phyloP scores from a whole-genome alignment of 306 rosid species.

The Cicer yamashitae region DNA sequence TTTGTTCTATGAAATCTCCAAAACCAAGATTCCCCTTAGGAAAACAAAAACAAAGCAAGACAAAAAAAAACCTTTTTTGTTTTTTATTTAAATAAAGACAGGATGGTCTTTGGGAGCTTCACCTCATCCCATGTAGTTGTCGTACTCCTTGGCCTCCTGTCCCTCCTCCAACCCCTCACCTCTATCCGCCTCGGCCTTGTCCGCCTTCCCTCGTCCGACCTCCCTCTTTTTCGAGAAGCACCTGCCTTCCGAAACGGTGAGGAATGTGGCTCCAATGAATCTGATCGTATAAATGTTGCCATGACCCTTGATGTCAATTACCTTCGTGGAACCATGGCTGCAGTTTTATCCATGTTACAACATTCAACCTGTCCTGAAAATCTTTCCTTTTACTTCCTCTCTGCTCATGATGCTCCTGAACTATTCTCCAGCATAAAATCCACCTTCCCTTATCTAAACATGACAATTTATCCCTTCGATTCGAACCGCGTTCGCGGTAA shows the following conservation, averaged over 20 bases:
- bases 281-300: conserved; percentile 57
- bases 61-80: neutral
- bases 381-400: conserved; percentile 61
- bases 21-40: conserved; percentile 23
- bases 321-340: conserved; percentile 76
- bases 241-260: conserved; percentile 65
- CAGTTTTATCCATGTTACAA: conserved; percentile 62
- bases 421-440: conserved; percentile 55
- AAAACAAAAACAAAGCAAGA: neutral
- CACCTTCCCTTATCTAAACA: conserved; percentile 67
- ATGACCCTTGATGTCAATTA: conserved; percentile 79
- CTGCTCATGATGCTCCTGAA: conserved; percentile 45
- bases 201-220: conserved; percentile 8
- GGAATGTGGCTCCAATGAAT: conserved; percentile 46
- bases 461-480: conserved; percentile 55
- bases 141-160: conserved; percentile 71
- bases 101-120: conserved; percentile 70
- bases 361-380: conserved; percentile 72
- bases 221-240: conserved; percentile 67
- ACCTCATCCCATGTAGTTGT: conserved; percentile 22
- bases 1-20: conserved; percentile 23
- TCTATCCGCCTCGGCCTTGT: conserved; percentile 54
- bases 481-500: conserved; percentile 53
- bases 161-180: conserved; percentile 46
- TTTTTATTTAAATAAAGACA: conserved; percentile 39